Evolutionary conservation across 208 protist species (phyloP).

Genomic region (Cochliopodium minus): DNA sequence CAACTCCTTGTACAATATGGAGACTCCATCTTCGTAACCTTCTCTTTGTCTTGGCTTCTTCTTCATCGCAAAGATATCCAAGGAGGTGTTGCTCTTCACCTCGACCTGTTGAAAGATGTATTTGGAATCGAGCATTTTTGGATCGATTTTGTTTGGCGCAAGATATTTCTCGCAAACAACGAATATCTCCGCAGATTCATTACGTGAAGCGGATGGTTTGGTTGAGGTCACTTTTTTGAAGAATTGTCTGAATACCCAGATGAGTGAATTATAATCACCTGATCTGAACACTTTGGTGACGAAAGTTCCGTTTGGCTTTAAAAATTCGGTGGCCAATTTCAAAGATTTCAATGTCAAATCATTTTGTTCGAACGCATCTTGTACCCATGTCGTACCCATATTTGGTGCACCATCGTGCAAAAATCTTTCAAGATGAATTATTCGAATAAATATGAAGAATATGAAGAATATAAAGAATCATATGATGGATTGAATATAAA

Average conservation of each 20-base stretch:
- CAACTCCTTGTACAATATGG: constrained; percentile 45
- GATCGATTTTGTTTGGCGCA: constrained; percentile 81
- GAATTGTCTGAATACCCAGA: constrained; percentile 92
- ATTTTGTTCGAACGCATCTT: constrained; percentile 91
- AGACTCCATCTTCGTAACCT: constrained; percentile 70
- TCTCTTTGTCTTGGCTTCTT: constrained; percentile 47
- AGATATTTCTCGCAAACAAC: constrained; percentile 87
- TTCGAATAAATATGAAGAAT: constrained; percentile 19
- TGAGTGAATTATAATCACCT: constrained; percentile 85
- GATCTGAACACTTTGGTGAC: constrained; percentile 99
- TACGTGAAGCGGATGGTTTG: constrained; percentile 87
- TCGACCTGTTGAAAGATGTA: constrained; percentile 80
- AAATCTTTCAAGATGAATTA: too few species aligned
- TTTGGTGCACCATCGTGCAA: constrained; percentile 98
- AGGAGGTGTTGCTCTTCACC: constrained; percentile 52
- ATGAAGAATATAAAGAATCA: constrained; percentile 15
- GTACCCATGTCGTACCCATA: constrained; percentile 88
- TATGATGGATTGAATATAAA: too few species aligned
- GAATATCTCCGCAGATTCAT: constrained; percentile 95
- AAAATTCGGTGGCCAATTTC: constrained; percentile 83
- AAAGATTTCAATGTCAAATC: constrained; percentile 75
- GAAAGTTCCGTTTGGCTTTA: constrained; percentile 72
- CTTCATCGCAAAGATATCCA: constrained; percentile 45
- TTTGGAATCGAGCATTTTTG: constrained; percentile 76
- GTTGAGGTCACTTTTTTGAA: constrained; percentile 93